Conservation (phyloP, 495 filamentous ascomycete genomes). For the Pseudoneurospora amorphoporcata region DNA sequence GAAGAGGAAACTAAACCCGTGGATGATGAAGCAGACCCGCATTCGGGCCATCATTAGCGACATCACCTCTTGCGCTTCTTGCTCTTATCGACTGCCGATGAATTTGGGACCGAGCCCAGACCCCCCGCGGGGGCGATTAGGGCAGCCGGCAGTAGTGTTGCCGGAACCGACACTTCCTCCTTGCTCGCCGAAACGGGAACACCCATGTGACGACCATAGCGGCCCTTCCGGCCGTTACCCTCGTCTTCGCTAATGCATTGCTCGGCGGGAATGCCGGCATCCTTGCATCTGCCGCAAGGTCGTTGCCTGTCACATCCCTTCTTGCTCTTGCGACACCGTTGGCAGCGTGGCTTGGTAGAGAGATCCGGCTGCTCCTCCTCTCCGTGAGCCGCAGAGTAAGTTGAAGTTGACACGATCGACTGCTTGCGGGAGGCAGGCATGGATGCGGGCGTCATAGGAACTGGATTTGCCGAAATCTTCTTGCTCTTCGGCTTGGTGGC, state of each 20-base stretch:
- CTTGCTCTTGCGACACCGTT: slow-evolving; percentile 97
- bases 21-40: background rate
- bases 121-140: slow-evolving; percentile 17
- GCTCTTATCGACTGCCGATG: slow-evolving; percentile 25
- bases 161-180: slow-evolving; percentile 25
- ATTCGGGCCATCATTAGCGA: background rate
- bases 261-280: slow-evolving; percentile 85
- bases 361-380: slow-evolving; percentile 81
- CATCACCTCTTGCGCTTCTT: slow-evolving; percentile 40
- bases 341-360: slow-evolving; percentile 90
- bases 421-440: slow-evolving; percentile 67
- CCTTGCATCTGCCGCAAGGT: slow-evolving; percentile 88
- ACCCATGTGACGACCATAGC: slow-evolving; percentile 92
- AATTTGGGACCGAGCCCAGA: background rate
- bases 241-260: slow-evolving; percentile 96
- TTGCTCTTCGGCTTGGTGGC: slow-evolving; percentile 49
- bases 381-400: slow-evolving; percentile 51
- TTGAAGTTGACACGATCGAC: slow-evolving; percentile 62
- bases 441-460: slow-evolving; percentile 61
- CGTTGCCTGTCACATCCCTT: slow-evolving; percentile 96
- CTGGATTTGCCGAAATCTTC: slow-evolving; percentile 29
- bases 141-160: slow-evolving; percentile 29
- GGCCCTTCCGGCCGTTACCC: slow-evolving; percentile 89
- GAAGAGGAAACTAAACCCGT: background rate
- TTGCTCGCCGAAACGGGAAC: slow-evolving; percentile 65